Conservation (phyloP, 352 stramenopile genomes). For the Achlya hypogyna region DNA sequence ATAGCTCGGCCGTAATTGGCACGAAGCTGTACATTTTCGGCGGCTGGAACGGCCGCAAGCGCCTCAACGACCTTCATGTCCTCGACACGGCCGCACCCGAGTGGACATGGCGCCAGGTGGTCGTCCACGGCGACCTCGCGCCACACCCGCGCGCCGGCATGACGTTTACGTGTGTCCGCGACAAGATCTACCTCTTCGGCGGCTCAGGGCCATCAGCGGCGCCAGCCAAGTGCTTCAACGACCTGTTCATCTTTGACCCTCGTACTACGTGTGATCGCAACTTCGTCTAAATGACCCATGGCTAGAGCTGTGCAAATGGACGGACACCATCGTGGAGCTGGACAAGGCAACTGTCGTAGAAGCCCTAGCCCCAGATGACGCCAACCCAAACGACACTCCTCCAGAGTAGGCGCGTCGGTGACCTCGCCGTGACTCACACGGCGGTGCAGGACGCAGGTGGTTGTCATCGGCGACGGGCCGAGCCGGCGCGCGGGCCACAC, state of each 20-base stretch:
- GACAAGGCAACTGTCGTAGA: background rate
- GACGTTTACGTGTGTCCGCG: slow-evolving; percentile 90
- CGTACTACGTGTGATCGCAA: background rate
- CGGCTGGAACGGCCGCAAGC: slow-evolving; percentile 88
- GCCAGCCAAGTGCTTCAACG: slow-evolving; percentile 90
- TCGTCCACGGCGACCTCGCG: slow-evolving; percentile 36
- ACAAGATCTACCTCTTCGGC: slow-evolving; percentile 92
- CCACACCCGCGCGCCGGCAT: slow-evolving; percentile 90
- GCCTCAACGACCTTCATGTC: slow-evolving; percentile 94
- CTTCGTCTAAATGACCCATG: background rate
- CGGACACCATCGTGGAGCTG: background rate
- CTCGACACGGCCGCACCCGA: slow-evolving; percentile 84
- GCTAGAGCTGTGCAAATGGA: background rate
- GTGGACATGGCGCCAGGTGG: slow-evolving; percentile 88
- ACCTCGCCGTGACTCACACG: background rate
- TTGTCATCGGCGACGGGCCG: slow-evolving; percentile 79
- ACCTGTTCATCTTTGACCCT: slow-evolving; percentile 91
- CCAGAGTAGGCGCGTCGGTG: slow-evolving; percentile 20
- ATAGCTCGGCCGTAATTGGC: slow-evolving; percentile 87
- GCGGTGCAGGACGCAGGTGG: slow-evolving; percentile 38
- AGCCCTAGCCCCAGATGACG: slow-evolving; percentile 17
- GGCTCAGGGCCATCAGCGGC: slow-evolving; percentile 73
- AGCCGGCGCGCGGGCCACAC: slow-evolving; percentile 89
- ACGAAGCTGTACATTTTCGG: slow-evolving; percentile 92
- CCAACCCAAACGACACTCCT: slow-evolving; percentile 60